Conservation (phyloP, 164 flowering plant species). For the Malania oleifera region DNA sequence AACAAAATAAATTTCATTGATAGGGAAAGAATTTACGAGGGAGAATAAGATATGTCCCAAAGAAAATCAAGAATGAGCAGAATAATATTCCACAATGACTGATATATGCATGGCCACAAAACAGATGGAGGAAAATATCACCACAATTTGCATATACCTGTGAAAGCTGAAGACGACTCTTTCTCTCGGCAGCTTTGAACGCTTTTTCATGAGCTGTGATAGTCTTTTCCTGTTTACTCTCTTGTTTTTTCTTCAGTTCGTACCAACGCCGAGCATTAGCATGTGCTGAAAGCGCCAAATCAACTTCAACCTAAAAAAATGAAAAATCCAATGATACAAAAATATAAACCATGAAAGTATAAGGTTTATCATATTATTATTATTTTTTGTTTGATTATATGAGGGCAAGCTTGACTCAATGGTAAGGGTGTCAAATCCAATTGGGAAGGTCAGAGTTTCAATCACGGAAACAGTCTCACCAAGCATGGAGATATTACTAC, state of each 20-base stretch:
- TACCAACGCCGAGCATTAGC: constrained; percentile 96
- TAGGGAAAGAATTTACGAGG: too few species aligned
- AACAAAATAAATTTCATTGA: too few species aligned
- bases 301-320: constrained; percentile 96
- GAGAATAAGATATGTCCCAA: too few species aligned
- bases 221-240: constrained; percentile 89
- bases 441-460: neutral
- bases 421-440: neutral
- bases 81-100: neutral
- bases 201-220: constrained; percentile 90
- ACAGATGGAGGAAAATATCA: neutral
- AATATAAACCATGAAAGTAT: too few species aligned
- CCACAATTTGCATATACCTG: constrained; percentile 42
- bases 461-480: too few species aligned
- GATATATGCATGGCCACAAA: neutral
- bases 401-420: neutral
- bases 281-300: constrained; percentile 91
- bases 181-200: constrained; percentile 95
- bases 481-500: too few species aligned
- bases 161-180: constrained; percentile 86
- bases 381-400: too few species aligned
- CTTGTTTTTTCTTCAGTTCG: constrained; percentile 84
- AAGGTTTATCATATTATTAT: too few species aligned
- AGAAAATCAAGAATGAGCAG: too few species aligned
- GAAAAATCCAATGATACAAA: too few species aligned